phyloP scores from a whole-genome alignment of 805 yeast genomes.

The Brettanomyces naardenensis region DNA sequence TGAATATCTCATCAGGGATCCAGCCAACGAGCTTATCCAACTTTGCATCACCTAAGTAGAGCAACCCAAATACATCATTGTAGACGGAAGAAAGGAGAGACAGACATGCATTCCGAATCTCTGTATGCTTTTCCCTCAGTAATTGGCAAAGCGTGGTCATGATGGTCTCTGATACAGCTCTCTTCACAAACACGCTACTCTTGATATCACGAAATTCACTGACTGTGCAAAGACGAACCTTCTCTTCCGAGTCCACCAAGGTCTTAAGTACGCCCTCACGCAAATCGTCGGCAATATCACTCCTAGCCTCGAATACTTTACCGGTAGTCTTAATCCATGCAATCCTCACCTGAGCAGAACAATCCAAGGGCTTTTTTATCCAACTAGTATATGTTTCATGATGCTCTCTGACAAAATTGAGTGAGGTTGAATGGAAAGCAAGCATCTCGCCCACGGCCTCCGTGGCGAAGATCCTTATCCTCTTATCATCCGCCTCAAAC shows the following conservation, averaged over 20 bases:
- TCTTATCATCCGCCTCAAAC: conserved; percentile 59
- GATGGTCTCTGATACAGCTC: conserved; percentile 38
- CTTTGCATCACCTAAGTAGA: conserved; percentile 18
- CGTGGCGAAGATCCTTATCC: conserved; percentile 60
- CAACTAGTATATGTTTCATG: conserved; percentile 58
- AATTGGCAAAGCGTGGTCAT: conserved; percentile 52
- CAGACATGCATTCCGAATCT: conserved; percentile 56
- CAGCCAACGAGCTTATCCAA: conserved; percentile 29
- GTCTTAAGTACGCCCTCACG: conserved; percentile 56
- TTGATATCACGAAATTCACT: conserved; percentile 40
- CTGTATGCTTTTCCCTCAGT: conserved; percentile 61
- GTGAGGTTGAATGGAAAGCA: conserved; percentile 35
- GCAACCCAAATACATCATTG: conserved; percentile 33
- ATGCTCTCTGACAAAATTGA: conserved; percentile 53
- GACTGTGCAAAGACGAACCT: conserved; percentile 59
- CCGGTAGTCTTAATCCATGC: conserved; percentile 63
- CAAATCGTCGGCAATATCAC: conserved; percentile 42
- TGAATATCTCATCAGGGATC: conserved; percentile 61
- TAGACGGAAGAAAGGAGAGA: conserved; percentile 47
- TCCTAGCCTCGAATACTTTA: conserved; percentile 34
- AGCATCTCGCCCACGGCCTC: conserved; percentile 65
- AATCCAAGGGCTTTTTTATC: conserved; percentile 70
- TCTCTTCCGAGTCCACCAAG: conserved; percentile 66
- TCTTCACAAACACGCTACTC: conserved; percentile 36
- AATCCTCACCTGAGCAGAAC: conserved; percentile 52